These are phyloP conservation scores for Platanthera guangdongensis DNA, from an alignment of 106 monocot species.

Conservation along the genomic window DNA sequence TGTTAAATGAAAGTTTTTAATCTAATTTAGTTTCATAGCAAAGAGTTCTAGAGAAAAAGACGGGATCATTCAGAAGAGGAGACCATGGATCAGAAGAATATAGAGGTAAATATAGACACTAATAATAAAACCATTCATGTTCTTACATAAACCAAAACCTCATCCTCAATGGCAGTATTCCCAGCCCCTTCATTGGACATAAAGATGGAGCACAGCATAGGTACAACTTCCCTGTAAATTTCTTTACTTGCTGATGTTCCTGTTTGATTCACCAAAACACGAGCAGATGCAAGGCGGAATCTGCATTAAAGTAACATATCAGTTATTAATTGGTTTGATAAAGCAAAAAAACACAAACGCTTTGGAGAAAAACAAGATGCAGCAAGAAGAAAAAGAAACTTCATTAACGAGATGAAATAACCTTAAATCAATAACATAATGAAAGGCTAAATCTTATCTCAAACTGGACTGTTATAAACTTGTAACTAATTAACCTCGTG, in stretches of 20 bases:
- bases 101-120: neutral
- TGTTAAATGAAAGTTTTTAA: neutral
- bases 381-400: neutral
- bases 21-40: neutral
- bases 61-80: neutral
- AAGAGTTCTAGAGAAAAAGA: neutral
- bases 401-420: constrained; percentile 1
- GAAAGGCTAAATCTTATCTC: too few relatives aligned
- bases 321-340: neutral
- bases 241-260: constrained; percentile 23
- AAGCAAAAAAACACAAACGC: neutral
- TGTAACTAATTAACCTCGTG: too few relatives aligned
- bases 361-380: neutral
- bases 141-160: constrained; percentile 34
- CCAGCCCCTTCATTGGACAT: constrained; percentile 53
- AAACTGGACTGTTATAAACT: too few relatives aligned
- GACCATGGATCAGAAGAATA: neutral
- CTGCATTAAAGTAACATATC: constrained; percentile 21
- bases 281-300: constrained; percentile 55
- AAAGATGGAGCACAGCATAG: constrained; percentile 68
- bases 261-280: constrained; percentile 22
- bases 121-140: constrained; percentile 3
- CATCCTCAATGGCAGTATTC: constrained; percentile 32
- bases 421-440: neutral
- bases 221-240: constrained; percentile 40